Base-by-base conservation (phyloP, 2,329 filamentous ascomycete genomes). In the Zarea fungicola region DNA sequence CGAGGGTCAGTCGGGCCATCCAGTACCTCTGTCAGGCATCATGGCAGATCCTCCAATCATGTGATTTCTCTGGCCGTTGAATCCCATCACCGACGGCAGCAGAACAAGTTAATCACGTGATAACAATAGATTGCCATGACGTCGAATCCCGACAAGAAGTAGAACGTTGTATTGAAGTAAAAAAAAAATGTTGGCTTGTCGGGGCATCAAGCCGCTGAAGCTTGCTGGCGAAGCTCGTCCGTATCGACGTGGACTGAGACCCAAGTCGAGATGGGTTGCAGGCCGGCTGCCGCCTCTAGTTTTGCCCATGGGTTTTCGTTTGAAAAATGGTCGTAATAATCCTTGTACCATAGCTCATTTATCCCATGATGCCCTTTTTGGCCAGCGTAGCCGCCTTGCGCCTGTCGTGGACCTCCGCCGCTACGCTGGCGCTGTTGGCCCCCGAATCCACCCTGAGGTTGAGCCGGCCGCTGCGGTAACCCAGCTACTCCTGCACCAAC, bases 271-370 rank as follows among this genome's bases (percentile, higher is more conserved):
- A 61, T 60, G 1, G 74, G 52, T 32, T 65, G 55, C 40, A 83
- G 54, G 0, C 73, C 73, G 21, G 63, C 63, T 6, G 62, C 56
- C 56, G 68, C 66, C 62, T 84, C 81, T 18, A 84, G 64, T 8
- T 60, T 63, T 43, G 74, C 77, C 87, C 87, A 91, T 0, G 87
- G 87, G 61, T 91, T 88, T 61, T 83, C 75, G 56, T 88, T 80
- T 53, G 84, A 87, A 50, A 73, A 76, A 0, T 79, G 77, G 51
- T 87, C 78, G 63, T 89, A 90, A 63, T 87, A 88, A 29, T 74
- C 81, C 32, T 75, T 68, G 64, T 84, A 87, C 71, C 84, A 87
- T 1, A 65, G 67, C 51, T 69, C 54, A 8, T 40, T 53, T 4
- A 46, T 52, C 9, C 32, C 52, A 21, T 53, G 44, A 18, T 42